Percentiles rank a stretch among this genome's conserved stretches.
phyloP scores from a whole-genome alignment of 2,329 filamentous ascomycete genomes.

The Pseudogymnoascus sp. region DNA sequence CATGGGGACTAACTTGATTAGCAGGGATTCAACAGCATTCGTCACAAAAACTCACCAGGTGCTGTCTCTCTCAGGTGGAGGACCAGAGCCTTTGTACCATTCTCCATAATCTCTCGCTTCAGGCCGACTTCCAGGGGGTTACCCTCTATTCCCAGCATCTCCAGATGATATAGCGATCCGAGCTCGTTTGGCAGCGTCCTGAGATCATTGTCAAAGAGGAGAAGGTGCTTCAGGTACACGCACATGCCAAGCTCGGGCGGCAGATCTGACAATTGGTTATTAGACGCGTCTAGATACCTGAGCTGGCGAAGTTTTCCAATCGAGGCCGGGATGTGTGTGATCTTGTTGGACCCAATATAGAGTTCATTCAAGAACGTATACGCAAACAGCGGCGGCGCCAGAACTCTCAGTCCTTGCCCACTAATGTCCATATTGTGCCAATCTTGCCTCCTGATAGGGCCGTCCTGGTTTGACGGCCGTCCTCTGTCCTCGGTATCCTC shows the following conservation, averaged over 20 bases:
- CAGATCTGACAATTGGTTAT: conserved; percentile 74
- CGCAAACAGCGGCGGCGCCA: conserved; percentile 72
- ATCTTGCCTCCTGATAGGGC: conserved; percentile 63
- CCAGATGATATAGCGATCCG: conserved; percentile 79
- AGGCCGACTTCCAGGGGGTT: conserved; percentile 73
- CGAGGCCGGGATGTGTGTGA: conserved; percentile 68
- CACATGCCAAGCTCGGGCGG: conserved; percentile 96
- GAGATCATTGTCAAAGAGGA: conserved; percentile 87
- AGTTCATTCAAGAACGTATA: conserved; percentile 88
- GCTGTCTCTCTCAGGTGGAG: conserved; percentile 76
- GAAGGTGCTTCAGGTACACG: conserved; percentile 76
- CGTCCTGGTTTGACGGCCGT: conserved; percentile 58
- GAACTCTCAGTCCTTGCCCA: conserved; percentile 83
- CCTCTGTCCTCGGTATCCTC: conserved; percentile 47
- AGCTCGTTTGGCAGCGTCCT: conserved; percentile 76
- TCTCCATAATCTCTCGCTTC: conserved; percentile 77
- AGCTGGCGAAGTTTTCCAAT: conserved; percentile 79
- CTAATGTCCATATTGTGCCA: conserved; percentile 94
- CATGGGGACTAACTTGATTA: conserved; percentile 54
- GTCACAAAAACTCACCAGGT: conserved; percentile 55
- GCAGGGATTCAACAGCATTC: conserved; percentile 12
- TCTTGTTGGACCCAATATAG: conserved; percentile 88
- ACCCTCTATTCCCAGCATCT: conserved; percentile 85
- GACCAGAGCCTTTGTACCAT: conserved; percentile 80
- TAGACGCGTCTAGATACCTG: conserved; percentile 77